Conservation (phyloP, 2,329 filamentous ascomycete genomes). For the Emericellopsis atlantica region DNA sequence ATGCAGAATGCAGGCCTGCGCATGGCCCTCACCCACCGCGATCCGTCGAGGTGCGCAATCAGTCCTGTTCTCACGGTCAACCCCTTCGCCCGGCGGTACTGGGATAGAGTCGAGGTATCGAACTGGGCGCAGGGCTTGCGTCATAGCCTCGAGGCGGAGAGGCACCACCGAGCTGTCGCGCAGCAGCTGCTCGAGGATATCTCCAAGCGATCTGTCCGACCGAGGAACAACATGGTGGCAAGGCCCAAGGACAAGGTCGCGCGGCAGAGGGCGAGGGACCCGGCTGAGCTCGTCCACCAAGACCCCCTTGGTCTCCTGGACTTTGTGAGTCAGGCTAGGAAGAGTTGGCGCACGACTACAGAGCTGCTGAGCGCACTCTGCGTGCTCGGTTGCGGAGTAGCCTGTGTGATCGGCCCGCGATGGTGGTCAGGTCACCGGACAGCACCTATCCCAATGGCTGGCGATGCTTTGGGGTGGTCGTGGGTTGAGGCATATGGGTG, state of each 20-base stretch:
- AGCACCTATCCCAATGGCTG: no score
- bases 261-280: constrained; percentile 12
- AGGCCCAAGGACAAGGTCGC: no score
- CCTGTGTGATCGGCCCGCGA: constrained; percentile 29
- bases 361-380: constrained; percentile 66
- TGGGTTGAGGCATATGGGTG: no score
- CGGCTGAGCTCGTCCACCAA: constrained; percentile 29
- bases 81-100: constrained; percentile 9
- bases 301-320: constrained; percentile 73
- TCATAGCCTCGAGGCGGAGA: constrained; percentile 19
- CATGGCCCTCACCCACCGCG: constrained; percentile 6
- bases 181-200: not conserved
- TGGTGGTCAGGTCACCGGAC: no score
- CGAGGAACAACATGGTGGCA: no score
- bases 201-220: no score
- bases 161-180: constrained; percentile 2
- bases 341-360: constrained; percentile 53
- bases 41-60: constrained; percentile 1
- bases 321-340: constrained; percentile 52
- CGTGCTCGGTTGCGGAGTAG: constrained; percentile 57
- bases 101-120: constrained; percentile 18
- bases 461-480: no score
- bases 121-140: constrained; percentile 23
- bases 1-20: not conserved
- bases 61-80: constrained; percentile 5